Evolutionary conservation across 1,284 basidiomycete species (phyloP).

Genomic region (Testicularia cyperi): DNA sequence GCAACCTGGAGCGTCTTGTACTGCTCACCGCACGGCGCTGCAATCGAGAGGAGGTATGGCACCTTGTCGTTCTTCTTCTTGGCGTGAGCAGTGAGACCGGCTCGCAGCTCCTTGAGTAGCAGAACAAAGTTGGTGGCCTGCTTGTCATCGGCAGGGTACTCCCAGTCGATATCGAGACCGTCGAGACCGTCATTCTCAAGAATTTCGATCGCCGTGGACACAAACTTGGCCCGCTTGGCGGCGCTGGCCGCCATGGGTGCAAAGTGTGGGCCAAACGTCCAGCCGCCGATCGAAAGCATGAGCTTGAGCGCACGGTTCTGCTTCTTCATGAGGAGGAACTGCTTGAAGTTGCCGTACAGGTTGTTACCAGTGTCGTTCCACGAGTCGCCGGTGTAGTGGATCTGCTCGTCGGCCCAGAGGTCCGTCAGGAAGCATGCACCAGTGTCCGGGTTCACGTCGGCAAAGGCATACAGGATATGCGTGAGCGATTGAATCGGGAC

Average conservation of each 20-base stretch:
- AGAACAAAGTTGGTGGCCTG: slow-evolving; percentile 75
- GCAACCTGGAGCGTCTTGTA: slow-evolving; percentile 70
- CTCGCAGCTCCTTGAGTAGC: slow-evolving; percentile 71
- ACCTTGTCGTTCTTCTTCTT: slow-evolving; percentile 62
- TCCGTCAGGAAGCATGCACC: slow-evolving; percentile 69
- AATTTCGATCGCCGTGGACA: slow-evolving; percentile 70
- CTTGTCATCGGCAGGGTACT: slow-evolving; percentile 73
- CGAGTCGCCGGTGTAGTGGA: slow-evolving; percentile 68
- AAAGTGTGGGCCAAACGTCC: slow-evolving; percentile 60
- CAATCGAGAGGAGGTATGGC: slow-evolving; percentile 73
- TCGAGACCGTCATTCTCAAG: slow-evolving; percentile 86
- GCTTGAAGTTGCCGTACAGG: slow-evolving; percentile 83
- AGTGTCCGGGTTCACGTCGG: slow-evolving; percentile 74
- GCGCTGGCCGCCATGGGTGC: slow-evolving; percentile 43
- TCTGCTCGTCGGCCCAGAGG: slow-evolving; percentile 73
- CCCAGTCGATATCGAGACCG: slow-evolving; percentile 75
- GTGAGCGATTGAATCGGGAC: slow-evolving; percentile 72
- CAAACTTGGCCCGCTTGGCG: slow-evolving; percentile 69
- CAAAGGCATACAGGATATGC: slow-evolving; percentile 85
- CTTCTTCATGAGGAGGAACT: slow-evolving; percentile 79
- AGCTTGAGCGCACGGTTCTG: slow-evolving; percentile 65
- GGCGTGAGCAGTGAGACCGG: slow-evolving; percentile 71
- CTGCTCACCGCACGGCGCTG: slow-evolving; percentile 76
- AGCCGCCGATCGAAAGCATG: slow-evolving; percentile 61
- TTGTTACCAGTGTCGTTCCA: slow-evolving; percentile 67